Conservation (phyloP, 1,139 yeast genomes). For the Arxiozyma slooffiae region DNA sequence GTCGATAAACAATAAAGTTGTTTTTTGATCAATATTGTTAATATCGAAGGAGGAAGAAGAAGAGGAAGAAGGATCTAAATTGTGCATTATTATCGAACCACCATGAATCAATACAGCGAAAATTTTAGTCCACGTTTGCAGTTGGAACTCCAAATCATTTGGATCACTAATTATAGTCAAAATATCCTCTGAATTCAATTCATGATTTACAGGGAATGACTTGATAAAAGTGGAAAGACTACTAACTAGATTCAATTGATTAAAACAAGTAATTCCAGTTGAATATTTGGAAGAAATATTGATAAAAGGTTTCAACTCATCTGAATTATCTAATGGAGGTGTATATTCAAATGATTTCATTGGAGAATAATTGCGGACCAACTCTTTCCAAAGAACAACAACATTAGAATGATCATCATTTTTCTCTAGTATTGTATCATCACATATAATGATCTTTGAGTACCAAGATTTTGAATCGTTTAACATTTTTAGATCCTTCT, state of each 20-base stretch:
- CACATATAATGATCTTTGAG: conserved; percentile 29
- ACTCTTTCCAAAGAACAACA: conserved; percentile 24
- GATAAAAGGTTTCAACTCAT: conserved; percentile 26
- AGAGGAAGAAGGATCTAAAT: not conserved
- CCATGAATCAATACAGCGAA: conserved; percentile 31
- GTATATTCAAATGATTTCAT: conserved; percentile 23
- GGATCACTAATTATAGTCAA: conserved; percentile 34
- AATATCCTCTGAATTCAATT: conserved; percentile 35
- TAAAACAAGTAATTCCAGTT: conserved; percentile 32
- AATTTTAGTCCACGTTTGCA: conserved; percentile 30
- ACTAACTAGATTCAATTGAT: conserved; percentile 55
- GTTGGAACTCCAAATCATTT: conserved; percentile 9
- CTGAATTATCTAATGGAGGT: conserved; percentile 33
- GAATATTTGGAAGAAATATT: conserved; percentile 15
- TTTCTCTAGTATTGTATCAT: conserved; percentile 6
- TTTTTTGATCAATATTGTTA: conserved; percentile 3
- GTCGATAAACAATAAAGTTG: conserved; percentile 19
- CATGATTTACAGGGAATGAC: conserved; percentile 44
- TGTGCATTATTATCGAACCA: conserved; percentile 27
- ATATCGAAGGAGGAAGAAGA: not conserved
- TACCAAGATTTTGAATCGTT: conserved; percentile 28
- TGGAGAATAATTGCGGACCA: conserved; percentile 15
- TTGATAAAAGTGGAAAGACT: conserved; percentile 53
- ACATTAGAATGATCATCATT: conserved; percentile 8
- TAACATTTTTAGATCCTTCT: conserved; percentile 17